Percentiles rank a stretch among this genome's conserved stretches.
Conservation (phyloP, 768 basidiomycete genomes). For the Psilocybe sp. region DNA sequence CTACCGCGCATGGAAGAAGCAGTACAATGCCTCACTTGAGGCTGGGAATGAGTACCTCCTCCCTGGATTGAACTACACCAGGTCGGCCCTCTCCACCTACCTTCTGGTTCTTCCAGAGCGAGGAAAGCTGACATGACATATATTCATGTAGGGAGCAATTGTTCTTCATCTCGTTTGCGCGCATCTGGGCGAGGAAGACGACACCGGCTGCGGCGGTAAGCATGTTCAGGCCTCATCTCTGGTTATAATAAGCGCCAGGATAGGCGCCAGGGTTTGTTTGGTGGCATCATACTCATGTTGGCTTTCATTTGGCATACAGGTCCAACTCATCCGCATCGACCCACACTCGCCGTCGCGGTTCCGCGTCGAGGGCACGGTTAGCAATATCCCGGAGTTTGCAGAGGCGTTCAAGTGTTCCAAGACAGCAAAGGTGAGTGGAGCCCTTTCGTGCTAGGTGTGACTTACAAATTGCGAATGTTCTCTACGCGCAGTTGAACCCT, state of each 20-base stretch:
- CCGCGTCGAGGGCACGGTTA: slow-evolving; percentile 84
- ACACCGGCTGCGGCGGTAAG: slow-evolving; percentile 74
- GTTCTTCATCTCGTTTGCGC: slow-evolving; percentile 89
- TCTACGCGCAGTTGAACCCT: slow-evolving; percentile 66
- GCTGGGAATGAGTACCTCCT: slow-evolving; percentile 69
- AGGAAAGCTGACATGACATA: too few species aligned
- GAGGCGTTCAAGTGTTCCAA: slow-evolving; percentile 80
- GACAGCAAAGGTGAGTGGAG: slow-evolving; percentile 62
- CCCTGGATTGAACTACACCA: slow-evolving; percentile 76
- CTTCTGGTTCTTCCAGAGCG: too few species aligned
- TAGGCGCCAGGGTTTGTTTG: too few species aligned
- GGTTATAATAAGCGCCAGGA: too few species aligned
- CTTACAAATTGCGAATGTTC: neutral
- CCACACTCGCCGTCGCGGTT: slow-evolving; percentile 83
- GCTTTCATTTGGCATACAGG: slow-evolving; percentile 30
- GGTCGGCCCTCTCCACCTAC: too few species aligned
- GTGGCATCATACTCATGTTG: neutral
- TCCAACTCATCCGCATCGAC: slow-evolving; percentile 80
- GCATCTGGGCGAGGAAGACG: slow-evolving; percentile 83
- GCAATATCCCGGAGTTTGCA: slow-evolving; percentile 87
- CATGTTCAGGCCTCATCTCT: slow-evolving; percentile 6
- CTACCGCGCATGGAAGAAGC: slow-evolving; percentile 87
- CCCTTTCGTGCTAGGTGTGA: too few species aligned
- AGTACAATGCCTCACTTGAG: slow-evolving; percentile 56
- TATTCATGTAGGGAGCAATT: slow-evolving; percentile 88